A percentile compares a stretch with the other conserved stretches of the same genome.
Conservation (phyloP, 2,329 filamentous ascomycete genomes). For the Onygena corvina region DNA sequence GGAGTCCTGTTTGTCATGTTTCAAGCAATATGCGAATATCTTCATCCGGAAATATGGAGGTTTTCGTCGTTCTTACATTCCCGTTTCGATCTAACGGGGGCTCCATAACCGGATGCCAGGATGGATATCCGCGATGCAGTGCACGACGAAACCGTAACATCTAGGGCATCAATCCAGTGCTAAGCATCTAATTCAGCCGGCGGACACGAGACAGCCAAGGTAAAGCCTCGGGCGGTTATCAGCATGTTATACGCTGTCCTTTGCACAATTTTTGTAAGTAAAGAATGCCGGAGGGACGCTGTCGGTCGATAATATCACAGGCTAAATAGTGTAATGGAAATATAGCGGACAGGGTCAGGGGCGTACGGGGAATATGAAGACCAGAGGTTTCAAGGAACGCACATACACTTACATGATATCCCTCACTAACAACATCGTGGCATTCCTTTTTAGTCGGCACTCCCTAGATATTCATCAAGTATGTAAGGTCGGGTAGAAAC, state of each 20-base stretch:
- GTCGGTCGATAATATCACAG: too few relatives aligned
- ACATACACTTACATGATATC: conserved; percentile 7
- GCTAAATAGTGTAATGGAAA: not conserved
- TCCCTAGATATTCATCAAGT: too few relatives aligned
- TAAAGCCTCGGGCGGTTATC: not conserved
- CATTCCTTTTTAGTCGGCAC: too few relatives aligned
- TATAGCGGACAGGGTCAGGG: conserved; percentile 3
- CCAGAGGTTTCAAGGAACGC: conserved; percentile 5
- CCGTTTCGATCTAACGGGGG: conserved; percentile 5
- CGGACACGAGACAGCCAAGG: not conserved
- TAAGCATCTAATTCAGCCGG: not conserved
- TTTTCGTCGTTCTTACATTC: conserved; percentile 6
- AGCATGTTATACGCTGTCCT: not conserved
- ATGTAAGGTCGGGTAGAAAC: conserved; percentile 1
- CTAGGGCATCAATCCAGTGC: not conserved
- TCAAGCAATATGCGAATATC: not conserved
- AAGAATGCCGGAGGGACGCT: too few relatives aligned
- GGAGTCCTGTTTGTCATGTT: conserved; percentile 5
- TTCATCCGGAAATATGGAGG: conserved; percentile 3
- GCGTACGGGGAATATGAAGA: conserved; percentile 2
- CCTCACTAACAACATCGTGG: too few relatives aligned
- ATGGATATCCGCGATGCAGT: conserved; percentile 2
- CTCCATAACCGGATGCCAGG: conserved; percentile 6
- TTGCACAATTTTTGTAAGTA: not conserved
- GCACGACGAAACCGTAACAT: conserved; percentile 1